phyloP scores from a whole-genome alignment of 306 rosid genomes.

The Lithocarpus polystachyus region DNA sequence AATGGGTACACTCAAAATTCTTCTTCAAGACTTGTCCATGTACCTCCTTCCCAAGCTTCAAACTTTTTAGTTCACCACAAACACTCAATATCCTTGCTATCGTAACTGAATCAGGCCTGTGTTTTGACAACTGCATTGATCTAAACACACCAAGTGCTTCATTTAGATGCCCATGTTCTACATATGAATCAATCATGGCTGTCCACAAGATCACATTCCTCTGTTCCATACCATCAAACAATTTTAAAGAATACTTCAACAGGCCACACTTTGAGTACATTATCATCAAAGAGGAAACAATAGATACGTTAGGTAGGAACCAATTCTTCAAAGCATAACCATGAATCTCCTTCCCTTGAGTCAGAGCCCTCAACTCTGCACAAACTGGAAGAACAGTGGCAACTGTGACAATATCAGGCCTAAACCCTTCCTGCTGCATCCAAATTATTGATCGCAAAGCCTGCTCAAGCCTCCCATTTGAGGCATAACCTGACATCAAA shows the following conservation, averaged over 20 bases:
- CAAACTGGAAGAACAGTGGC: slow-evolving; percentile 77
- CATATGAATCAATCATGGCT: slow-evolving; percentile 67
- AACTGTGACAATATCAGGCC: slow-evolving; percentile 67
- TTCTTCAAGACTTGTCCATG: slow-evolving; percentile 70
- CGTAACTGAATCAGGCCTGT: slow-evolving; percentile 67
- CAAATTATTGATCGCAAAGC: slow-evolving; percentile 70
- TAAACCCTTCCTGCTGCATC: slow-evolving; percentile 95
- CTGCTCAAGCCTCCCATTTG: slow-evolving; percentile 68
- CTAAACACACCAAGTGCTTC: slow-evolving; percentile 59
- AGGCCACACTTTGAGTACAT: slow-evolving; percentile 71
- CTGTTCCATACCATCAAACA: slow-evolving; percentile 49
- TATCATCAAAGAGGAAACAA: slow-evolving; percentile 64
- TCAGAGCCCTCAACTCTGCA: slow-evolving; percentile 61
- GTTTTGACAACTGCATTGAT: slow-evolving; percentile 61
- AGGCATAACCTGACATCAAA: slow-evolving; percentile 71
- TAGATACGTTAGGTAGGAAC: slow-evolving; percentile 66
- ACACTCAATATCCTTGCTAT: slow-evolving; percentile 56
- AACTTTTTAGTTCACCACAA: slow-evolving; percentile 45
- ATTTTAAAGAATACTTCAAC: slow-evolving; percentile 47
- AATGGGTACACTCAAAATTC: slow-evolving; percentile 43
- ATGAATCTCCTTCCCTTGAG: slow-evolving; percentile 72
- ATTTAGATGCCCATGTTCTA: slow-evolving; percentile 36
- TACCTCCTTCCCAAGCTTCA: slow-evolving; percentile 72
- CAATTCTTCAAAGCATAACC: slow-evolving; percentile 68
- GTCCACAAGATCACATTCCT: slow-evolving; percentile 77